Evolutionary conservation across 768 basidiomycete genomes (phyloP), one percentile per base, ranked within the genome.

Genomic region (Hydnomerulius pinastri): DNA sequence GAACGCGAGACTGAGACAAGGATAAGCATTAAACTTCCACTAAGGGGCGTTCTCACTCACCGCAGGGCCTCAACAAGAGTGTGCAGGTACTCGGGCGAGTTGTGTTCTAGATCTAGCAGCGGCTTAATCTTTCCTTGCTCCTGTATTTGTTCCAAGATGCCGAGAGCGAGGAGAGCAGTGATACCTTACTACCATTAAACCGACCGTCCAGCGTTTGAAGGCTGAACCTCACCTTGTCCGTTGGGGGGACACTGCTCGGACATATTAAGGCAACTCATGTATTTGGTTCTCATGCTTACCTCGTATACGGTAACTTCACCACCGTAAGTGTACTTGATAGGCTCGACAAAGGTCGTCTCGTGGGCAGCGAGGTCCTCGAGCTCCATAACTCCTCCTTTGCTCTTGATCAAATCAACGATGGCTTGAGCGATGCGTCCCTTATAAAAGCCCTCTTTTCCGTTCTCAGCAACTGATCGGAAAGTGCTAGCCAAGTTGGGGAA

Each of bases 391-490:
- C 97, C 97, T 15, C 96, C 96, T 58, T 87, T 79, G 67, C 82
- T 85, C 68, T 91, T 74, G 42, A 97, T 80, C 25, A 98, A 76
- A 42, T 93, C 84, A 8, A 95, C 88, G 48, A 97, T 90, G 3
- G 90, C 91, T 65, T 95, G 76, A 0, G 97, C 97, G 13, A 98
- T 69, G 13, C 90, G 76, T 2, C 97, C 97, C 63, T 86, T 92
- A 72, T 99, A 99, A 69, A 92, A 99, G 0, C 96, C 97, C 49
- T 87, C 85, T 61, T 88, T 93, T 2, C 96, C 96, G 12, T 92
- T 72, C 54, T 81, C 78, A 0, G 83, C 91, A 8, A 98, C 75
- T 40, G 82, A 78, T 42, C 85, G 81, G 73, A 98, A 94, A 0
- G 93, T 96, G 61, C 76, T 71, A 0, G 90, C 96, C 8, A 99